Conservation (phyloP, 306 rosid genomes). For the Macrotyloma uniflorum region DNA sequence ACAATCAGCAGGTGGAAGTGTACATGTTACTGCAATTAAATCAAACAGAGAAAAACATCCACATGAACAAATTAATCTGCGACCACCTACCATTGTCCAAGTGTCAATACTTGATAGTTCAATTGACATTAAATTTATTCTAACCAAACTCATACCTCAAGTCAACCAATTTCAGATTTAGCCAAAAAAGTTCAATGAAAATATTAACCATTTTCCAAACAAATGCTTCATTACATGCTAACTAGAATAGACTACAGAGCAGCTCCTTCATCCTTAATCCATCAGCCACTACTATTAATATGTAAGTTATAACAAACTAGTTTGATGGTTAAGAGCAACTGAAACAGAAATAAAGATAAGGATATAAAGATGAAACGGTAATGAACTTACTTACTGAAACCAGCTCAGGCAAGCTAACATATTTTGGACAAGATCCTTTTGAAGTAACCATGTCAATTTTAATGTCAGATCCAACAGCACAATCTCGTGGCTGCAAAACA, state of each 20-base stretch:
- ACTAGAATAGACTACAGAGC: background rate
- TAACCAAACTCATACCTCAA: background rate
- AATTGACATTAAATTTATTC: background rate
- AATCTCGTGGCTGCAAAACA: constrained; percentile 82
- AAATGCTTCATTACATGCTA: background rate
- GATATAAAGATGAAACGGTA: constrained; percentile 12
- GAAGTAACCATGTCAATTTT: constrained; percentile 53
- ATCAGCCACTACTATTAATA: constrained; percentile 9
- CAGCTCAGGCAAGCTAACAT: constrained; percentile 71
- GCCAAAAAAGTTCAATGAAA: background rate
- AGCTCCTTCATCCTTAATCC: background rate
- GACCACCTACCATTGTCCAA: background rate
- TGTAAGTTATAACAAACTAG: background rate
- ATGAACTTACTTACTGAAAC: constrained; percentile 51
- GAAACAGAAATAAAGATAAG: constrained; percentile 18
- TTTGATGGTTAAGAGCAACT: constrained; percentile 3
- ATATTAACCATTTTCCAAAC: constrained; percentile 5
- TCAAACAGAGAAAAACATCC: background rate
- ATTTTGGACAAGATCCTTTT: constrained; percentile 69
- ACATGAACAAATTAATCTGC: constrained; percentile 5
- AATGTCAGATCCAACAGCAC: constrained; percentile 48
- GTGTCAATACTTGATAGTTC: background rate
- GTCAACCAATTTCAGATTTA: background rate
- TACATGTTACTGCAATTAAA: constrained; percentile 7
- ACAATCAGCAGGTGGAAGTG: no score